These are phyloP conservation scores for Fusarium coffeatum DNA, from an alignment of 2,329 filamentous ascomycete genomes.

Conservation along the genomic window DNA sequence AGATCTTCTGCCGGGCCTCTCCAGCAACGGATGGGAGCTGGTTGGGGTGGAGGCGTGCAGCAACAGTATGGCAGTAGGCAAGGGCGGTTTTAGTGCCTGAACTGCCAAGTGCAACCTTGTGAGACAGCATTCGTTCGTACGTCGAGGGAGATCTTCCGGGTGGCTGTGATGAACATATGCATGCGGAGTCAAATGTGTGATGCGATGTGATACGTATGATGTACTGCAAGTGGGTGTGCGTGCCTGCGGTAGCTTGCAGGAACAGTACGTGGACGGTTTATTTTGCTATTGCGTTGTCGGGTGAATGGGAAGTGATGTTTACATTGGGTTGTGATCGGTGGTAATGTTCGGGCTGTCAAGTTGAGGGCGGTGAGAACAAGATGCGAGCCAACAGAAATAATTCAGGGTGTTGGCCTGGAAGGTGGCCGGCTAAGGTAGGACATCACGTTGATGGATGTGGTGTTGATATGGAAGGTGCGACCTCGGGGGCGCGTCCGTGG, in stretches of 20 bases:
- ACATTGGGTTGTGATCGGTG: constrained; percentile 19
- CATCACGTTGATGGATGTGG: background rate
- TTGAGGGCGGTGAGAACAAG: constrained; percentile 24
- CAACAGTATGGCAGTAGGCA: constrained; percentile 39
- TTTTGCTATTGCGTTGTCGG: constrained; percentile 35
- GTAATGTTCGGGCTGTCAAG: background rate
- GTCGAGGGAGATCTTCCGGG: constrained; percentile 35
- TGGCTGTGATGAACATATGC: constrained; percentile 43
- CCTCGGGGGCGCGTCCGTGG: background rate
- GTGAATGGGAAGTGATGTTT: constrained; percentile 22
- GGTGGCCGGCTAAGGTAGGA: constrained; percentile 21
- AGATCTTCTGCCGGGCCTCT: constrained; percentile 2
- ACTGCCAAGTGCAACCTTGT: constrained; percentile 6
- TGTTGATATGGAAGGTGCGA: background rate
- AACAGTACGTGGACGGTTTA: constrained; percentile 1
- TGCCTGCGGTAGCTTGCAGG: constrained; percentile 38
- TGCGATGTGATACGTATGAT: constrained; percentile 36
- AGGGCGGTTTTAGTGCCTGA: constrained; percentile 29
- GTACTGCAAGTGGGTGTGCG: constrained; percentile 28
- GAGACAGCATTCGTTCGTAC: constrained; percentile 25
- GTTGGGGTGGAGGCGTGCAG: constrained; percentile 20
- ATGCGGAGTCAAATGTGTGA: constrained; percentile 38
- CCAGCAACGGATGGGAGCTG: constrained; percentile 2
- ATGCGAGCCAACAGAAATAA: constrained; percentile 20
- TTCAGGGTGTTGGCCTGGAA: constrained; percentile 18